Base-by-base conservation (phyloP, 2,329 filamentous ascomycete species). In the Shiraia bambusicola region DNA sequence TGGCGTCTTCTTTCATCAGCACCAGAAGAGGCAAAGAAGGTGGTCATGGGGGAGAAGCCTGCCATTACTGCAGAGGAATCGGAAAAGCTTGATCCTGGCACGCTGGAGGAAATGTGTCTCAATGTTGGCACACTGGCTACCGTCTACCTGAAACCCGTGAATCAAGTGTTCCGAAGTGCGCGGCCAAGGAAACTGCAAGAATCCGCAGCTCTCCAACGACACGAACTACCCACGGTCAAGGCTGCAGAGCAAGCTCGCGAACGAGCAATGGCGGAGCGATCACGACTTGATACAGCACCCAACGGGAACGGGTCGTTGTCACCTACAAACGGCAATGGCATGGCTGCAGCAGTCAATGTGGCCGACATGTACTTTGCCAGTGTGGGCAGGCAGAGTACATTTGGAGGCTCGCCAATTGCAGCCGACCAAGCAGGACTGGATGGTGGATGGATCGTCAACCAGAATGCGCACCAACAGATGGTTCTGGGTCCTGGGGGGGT, bases 21-120 rank as follows among this genome's bases (percentile, higher is more conserved):
- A 66, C 92, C 95, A 56, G 83, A 85, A 35, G 82, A 86, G 0
- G 93, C 93, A 2, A 93, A 87, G 65, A 76, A 83, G 49, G 82
- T 98, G 37, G 91, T 98, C 53, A 97, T 98, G 92, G 92, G 93
- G 45, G 87, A 95, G 56, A 98, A 98, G 67, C 93, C 93, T 6
- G 81, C 92, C 6, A 97, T 98, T 69, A 95, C 91, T 1, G 92
- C 93, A 25, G 66, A 69, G 45, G 93, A 98, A 69, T 91, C 88
- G 19, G 93, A 98, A 72, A 92, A 92, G 54, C 80, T 98, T 2
- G 93, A 98, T 64, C 85, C 91, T 0, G 78, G 80, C 32, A 98
- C 93, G 0, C 78, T 98, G 6, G 93, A 98, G 70, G 93, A 98
- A 67, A 92, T 98, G 81, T 97, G 93, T 63, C 80, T 98, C 45